These are phyloP conservation scores for Leccinum truebloodii DNA, from an alignment of 768 basidiomycete species.

Conservation along the genomic window DNA sequence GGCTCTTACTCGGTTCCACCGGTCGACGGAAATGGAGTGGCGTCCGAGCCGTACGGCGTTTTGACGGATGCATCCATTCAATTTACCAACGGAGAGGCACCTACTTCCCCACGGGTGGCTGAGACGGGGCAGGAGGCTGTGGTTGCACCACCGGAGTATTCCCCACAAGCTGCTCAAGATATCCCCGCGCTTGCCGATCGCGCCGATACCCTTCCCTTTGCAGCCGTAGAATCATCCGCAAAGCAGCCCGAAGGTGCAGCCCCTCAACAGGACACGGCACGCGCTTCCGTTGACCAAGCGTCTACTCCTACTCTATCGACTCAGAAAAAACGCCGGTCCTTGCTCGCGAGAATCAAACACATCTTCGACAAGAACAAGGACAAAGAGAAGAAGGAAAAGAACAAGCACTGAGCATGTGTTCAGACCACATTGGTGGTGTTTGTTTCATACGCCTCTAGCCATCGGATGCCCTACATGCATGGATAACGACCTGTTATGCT, in stretches of 20 bases:
- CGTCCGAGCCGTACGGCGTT: slow-evolving; percentile 9
- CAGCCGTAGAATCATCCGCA: background rate
- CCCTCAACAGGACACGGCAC: background rate
- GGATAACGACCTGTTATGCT: slow-evolving; percentile 22
- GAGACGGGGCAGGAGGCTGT: slow-evolving; percentile 2
- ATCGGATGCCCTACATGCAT: slow-evolving; percentile 7
- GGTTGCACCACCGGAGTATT: background rate
- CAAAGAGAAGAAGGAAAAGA: slow-evolving; percentile 35
- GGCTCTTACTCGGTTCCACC: slow-evolving; percentile 14
- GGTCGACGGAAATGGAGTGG: slow-evolving; percentile 13
- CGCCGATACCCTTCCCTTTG: background rate
- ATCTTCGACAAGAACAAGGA: slow-evolving; percentile 54
- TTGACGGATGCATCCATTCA: slow-evolving; percentile 26
- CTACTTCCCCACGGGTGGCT: background rate
- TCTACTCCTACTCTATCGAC: slow-evolving; percentile 30
- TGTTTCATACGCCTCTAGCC: background rate
- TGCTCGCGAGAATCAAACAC: slow-evolving; percentile 54
- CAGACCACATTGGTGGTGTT: background rate
- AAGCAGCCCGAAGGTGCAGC: background rate
- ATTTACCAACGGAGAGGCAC: background rate
- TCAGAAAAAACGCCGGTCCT: slow-evolving; percentile 53
- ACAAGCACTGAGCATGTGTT: background rate
- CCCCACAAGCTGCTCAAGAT: background rate
- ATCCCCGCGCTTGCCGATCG: background rate
- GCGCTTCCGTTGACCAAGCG: slow-evolving; percentile 1